These are phyloP conservation scores for Ascochyta koolunga DNA, from an alignment of 2,329 filamentous ascomycete genomes.

Conservation along the genomic window DNA sequence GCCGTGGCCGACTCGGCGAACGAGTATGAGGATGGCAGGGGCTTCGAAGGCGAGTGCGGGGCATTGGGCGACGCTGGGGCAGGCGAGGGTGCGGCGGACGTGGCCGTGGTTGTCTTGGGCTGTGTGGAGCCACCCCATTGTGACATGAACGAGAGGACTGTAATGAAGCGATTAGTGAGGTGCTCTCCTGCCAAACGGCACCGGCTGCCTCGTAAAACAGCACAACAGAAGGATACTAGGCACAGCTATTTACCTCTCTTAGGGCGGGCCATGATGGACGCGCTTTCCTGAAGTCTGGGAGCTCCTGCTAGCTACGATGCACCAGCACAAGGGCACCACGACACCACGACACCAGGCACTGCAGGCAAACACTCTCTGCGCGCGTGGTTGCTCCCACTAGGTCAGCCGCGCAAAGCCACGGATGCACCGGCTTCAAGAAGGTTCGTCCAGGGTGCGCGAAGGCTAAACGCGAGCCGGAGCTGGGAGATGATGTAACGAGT, in stretches of 20 bases:
- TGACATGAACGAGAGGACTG: conserved; percentile 90
- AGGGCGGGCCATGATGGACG: conserved; percentile 41
- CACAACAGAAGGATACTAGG: conserved; percentile 6
- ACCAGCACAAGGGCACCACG: conserved; percentile 7
- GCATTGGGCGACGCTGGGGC: conserved; percentile 44
- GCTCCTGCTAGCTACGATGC: conserved; percentile 13
- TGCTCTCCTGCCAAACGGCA: conserved; percentile 16
- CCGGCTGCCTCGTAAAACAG: conserved; percentile 12
- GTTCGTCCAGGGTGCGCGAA: conserved; percentile 5
- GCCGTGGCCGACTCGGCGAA: conserved; percentile 40
- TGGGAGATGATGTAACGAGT: conserved; percentile 28
- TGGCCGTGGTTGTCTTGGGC: conserved; percentile 28
- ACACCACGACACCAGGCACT: conserved; percentile 3
- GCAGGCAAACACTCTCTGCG: conserved; percentile 20
- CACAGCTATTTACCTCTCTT: conserved; percentile 43
- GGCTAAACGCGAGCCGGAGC: conserved; percentile 4
- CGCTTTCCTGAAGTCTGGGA: conserved; percentile 18
- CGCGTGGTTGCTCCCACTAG: conserved; percentile 22
- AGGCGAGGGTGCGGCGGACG: conserved; percentile 34
- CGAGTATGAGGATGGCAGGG: conserved; percentile 24
- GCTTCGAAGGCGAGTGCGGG: conserved; percentile 37
- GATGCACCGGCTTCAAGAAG: conserved; percentile 32
- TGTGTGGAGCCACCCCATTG: conserved; percentile 65
- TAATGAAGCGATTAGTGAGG: conserved; percentile 35
- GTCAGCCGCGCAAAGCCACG: conserved; percentile 42